phyloP scores from a whole-genome alignment of 2,329 filamentous ascomycete species.

The Stagonosporopsis chrysanthemi region DNA sequence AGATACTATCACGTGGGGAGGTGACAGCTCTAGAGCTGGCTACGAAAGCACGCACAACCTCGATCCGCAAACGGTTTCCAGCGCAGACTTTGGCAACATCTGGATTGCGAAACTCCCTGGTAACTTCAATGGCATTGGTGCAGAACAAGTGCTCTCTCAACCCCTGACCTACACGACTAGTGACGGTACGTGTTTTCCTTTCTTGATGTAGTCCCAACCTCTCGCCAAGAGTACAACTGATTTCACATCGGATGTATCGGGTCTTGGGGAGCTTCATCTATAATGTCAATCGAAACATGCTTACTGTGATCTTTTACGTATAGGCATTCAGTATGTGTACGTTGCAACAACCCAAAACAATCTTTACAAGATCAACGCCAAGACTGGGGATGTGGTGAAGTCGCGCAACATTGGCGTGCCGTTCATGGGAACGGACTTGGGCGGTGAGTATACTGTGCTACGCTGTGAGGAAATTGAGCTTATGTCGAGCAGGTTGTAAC shows the following conservation, averaged over 20 bases:
- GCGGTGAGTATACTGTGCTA: conserved; percentile 34
- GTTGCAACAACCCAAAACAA: conserved; percentile 66
- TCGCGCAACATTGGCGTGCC: conserved; percentile 59
- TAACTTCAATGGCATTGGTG: conserved; percentile 55
- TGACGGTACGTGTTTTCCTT: conserved; percentile 39
- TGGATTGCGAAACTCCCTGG: conserved; percentile 63
- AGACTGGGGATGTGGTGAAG: conserved; percentile 61
- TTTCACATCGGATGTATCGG: too few species aligned
- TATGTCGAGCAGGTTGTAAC: conserved; percentile 44
- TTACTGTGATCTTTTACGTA: neutral
- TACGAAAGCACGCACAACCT: conserved; percentile 69
- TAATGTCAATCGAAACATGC: neutral
- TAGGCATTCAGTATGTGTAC: conserved; percentile 60
- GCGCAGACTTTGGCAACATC: conserved; percentile 63
- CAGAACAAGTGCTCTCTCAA: conserved; percentile 63
- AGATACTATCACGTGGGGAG: conserved; percentile 67
- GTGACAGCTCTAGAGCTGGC: conserved; percentile 62
- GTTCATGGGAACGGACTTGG: conserved; percentile 56
- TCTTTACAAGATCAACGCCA: conserved; percentile 63
- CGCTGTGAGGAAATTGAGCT: neutral
- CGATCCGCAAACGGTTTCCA: conserved; percentile 65
- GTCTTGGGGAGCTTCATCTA: neutral
- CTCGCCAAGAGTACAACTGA: too few species aligned
- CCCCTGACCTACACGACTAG: conserved; percentile 62
- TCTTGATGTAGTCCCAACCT: neutral